A percentile compares a stretch with the other conserved stretches of the same genome.
Conservation (phyloP, 352 stramenopile genomes). For the Lagenidium giganteum region DNA sequence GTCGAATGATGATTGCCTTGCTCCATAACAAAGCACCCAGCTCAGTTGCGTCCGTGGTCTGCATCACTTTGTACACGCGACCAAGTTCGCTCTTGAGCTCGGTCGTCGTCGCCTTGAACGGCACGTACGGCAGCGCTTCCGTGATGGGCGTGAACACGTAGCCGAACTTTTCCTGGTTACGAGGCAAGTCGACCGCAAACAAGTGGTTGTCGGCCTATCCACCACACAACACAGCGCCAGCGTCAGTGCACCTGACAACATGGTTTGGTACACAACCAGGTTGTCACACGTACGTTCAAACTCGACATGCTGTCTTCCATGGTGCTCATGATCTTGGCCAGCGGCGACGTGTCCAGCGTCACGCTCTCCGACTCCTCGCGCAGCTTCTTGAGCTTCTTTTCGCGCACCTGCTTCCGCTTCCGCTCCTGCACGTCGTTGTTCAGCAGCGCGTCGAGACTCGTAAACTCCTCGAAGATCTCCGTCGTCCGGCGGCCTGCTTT, state of each 20-base stretch:
- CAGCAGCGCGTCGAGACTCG: conserved; percentile 72
- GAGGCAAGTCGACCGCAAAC: conserved; percentile 33
- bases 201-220: conserved; percentile 55
- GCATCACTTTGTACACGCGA: conserved; percentile 61
- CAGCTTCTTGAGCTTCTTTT: conserved; percentile 50
- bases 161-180: conserved; percentile 67
- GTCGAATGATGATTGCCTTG: conserved; percentile 63
- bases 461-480: conserved; percentile 56
- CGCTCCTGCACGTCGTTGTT: conserved; percentile 51
- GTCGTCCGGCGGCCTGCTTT: conserved; percentile 17
- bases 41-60: conserved; percentile 41
- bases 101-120: conserved; percentile 47
- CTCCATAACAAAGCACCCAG: conserved; percentile 60
- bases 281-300: too few species aligned
- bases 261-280: too few species aligned
- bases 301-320: conserved; percentile 72
- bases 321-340: conserved; percentile 59
- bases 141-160: conserved; percentile 81
- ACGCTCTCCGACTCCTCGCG: conserved; percentile 39
- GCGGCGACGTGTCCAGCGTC: conserved; percentile 20
- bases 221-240: too few species aligned
- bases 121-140: conserved; percentile 45
- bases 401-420: conserved; percentile 48
- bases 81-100: conserved; percentile 51
- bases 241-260: too few species aligned